These are phyloP conservation scores for Spathaspora passalidarum DNA, from an alignment of 805 yeast species.

Conservation along the genomic window DNA sequence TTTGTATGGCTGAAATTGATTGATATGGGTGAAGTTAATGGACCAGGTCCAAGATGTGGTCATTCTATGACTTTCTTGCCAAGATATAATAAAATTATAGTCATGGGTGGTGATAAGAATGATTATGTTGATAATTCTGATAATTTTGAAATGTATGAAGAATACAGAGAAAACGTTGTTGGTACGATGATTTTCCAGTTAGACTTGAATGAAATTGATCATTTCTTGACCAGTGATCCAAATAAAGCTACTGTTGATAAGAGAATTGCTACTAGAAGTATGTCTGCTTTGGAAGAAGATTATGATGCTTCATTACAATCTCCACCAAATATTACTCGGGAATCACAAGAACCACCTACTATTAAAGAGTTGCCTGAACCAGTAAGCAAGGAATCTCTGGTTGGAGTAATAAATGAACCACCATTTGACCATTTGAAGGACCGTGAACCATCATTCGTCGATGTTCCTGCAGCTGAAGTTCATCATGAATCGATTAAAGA, in stretches of 20 bases:
- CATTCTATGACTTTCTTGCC: conserved; percentile 78
- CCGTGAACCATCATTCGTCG: not conserved
- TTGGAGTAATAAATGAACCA: too few species aligned
- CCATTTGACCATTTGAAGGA: not conserved
- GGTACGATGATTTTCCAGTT: conserved; percentile 65
- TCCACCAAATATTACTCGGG: too few species aligned
- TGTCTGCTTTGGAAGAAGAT: conserved; percentile 34
- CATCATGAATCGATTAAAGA: not conserved
- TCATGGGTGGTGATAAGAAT: conserved; percentile 90
- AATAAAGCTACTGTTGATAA: conserved; percentile 3
- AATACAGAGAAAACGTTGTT: conserved; percentile 43
- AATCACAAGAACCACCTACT: too few species aligned
- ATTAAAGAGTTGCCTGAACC: conserved; percentile 6
- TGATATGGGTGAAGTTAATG: conserved; percentile 41
- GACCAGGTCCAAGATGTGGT: conserved; percentile 86
- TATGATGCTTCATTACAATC: conserved; percentile 31
- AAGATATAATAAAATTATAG: conserved; percentile 62
- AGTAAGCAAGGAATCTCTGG: too few species aligned
- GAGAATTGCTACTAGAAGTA: conserved; percentile 22
- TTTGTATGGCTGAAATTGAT: conserved; percentile 71
- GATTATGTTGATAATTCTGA: conserved; percentile 52
- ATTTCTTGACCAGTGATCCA: conserved; percentile 19
- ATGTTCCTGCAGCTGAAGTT: not conserved
- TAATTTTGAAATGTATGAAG: conserved; percentile 51
- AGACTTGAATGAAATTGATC: conserved; percentile 47